Evolutionary conservation across 192 early-diverging fungal genomes (phyloP).

Genomic region (Coemansia sp.): DNA sequence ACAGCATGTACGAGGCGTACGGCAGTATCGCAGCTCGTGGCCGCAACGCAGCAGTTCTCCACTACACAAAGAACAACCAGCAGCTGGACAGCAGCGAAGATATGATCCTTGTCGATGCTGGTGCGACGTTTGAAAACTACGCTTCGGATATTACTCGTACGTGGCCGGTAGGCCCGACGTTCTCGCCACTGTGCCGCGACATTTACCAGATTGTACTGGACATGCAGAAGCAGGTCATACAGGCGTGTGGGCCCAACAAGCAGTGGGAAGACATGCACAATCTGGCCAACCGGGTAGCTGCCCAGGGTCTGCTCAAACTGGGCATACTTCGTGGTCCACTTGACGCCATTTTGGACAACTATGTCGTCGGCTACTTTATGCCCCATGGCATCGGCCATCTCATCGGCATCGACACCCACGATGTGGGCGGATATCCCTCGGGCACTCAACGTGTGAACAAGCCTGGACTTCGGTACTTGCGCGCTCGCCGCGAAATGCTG

Average conservation of each 20-base stretch:
- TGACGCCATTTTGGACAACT: constrained; percentile 61
- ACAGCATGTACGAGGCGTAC: constrained; percentile 78
- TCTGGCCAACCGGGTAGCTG: constrained; percentile 69
- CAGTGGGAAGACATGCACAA: constrained; percentile 86
- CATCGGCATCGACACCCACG: constrained; percentile 89
- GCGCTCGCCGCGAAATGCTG: constrained; percentile 71
- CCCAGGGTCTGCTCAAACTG: constrained; percentile 54
- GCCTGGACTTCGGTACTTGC: constrained; percentile 72
- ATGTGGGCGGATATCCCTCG: constrained; percentile 71
- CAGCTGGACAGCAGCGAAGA: constrained; percentile 51
- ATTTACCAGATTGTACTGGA: constrained; percentile 83
- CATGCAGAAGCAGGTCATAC: constrained; percentile 76
- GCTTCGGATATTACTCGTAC: constrained; percentile 89
- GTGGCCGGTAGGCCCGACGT: constrained; percentile 78
- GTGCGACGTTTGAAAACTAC: constrained; percentile 76
- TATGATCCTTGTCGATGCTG: constrained; percentile 84
- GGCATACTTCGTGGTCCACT: constrained; percentile 72
- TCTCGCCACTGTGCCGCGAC: constrained; percentile 64
- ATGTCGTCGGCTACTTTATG: constrained; percentile 79
- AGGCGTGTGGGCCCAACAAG: constrained; percentile 64
- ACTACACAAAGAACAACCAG: constrained; percentile 79
- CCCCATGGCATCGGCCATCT: constrained; percentile 91
- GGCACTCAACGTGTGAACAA: constrained; percentile 69
- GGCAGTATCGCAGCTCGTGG: constrained; percentile 81
- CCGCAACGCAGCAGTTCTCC: constrained; percentile 73